A percentile compares a stretch with the other conserved stretches of the same genome.
phyloP scores from a whole-genome alignment of 78 protist species.

The Mantamonas sphyraenae region DNA sequence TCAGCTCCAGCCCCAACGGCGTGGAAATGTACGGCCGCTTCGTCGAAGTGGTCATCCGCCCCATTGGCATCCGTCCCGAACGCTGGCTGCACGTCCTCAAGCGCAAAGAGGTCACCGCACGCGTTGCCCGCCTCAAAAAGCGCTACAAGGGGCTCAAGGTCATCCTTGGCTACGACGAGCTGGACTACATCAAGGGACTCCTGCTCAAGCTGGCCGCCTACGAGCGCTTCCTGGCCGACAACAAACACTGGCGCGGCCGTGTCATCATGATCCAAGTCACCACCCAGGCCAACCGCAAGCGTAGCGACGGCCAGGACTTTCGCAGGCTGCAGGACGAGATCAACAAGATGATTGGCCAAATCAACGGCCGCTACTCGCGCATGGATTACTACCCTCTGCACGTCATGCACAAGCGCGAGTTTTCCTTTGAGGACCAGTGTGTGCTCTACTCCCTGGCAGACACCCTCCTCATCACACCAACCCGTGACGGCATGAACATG shows the following conservation, averaged over 20 bases:
- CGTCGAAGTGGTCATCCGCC: too few relatives aligned
- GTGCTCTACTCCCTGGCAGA: conserved; percentile 14
- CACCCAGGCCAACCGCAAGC: too few relatives aligned
- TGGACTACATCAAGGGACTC: conserved; percentile 77
- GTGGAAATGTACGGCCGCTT: conserved; percentile 2
- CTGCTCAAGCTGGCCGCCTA: conserved; percentile 64
- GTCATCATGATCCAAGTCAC: conserved; percentile 54
- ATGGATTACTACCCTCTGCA: conserved; percentile 15
- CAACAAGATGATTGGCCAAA: conserved; percentile 21
- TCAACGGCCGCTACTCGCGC: conserved; percentile 20
- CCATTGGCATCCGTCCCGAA: too few relatives aligned
- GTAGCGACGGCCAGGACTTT: too few relatives aligned
- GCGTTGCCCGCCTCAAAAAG: too few relatives aligned
- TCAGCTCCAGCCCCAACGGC: conserved; percentile 15
- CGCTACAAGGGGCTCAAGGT: too few relatives aligned
- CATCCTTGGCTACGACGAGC: conserved; percentile 62
- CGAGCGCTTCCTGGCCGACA: conserved; percentile 32
- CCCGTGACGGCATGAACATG: conserved; percentile 17
- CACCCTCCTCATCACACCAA: conserved; percentile 9
- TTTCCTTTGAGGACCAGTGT: neutral
- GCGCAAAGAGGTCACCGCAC: too few relatives aligned
- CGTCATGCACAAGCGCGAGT: neutral
- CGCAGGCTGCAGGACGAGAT: conserved; percentile 17
- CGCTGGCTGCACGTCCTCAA: too few relatives aligned
- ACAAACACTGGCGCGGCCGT: conserved; percentile 31